These are phyloP conservation scores for Cercospora berteroae DNA, from an alignment of 2,329 filamentous ascomycete genomes.

Conservation along the genomic window DNA sequence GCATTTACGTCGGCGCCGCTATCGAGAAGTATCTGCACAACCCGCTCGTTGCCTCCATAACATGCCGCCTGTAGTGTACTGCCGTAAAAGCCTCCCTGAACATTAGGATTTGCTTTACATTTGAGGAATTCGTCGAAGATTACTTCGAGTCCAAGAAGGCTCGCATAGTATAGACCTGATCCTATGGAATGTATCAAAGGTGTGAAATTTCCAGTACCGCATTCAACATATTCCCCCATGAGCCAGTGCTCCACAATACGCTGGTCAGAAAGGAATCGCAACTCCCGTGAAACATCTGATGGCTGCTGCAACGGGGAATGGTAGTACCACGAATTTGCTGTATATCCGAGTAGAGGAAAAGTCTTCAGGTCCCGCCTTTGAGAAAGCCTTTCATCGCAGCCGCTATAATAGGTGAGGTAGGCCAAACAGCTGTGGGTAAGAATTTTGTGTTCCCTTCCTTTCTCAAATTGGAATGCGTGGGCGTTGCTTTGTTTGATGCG, in stretches of 20 bases:
- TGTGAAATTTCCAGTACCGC: background rate
- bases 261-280: background rate
- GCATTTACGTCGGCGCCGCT: slow-evolving; percentile 23
- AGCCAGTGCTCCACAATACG: background rate
- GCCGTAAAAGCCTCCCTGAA: slow-evolving; percentile 16
- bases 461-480: slow-evolving; percentile 12
- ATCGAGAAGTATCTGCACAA: slow-evolving; percentile 11
- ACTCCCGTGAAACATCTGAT: background rate
- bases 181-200: background rate
- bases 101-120: slow-evolving; percentile 20
- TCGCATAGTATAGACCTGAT: background rate
- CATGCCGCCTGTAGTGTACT: slow-evolving; percentile 21
- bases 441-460: slow-evolving; percentile 4
- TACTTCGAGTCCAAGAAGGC: background rate
- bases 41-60: background rate
- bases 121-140: background rate
- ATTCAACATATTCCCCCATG: background rate
- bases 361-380: background rate
- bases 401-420: slow-evolving; percentile 17
- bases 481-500: slow-evolving; percentile 9
- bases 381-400: background rate
- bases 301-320: slow-evolving; percentile 15
- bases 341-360: slow-evolving; percentile 22
- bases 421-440: slow-evolving; percentile 20
- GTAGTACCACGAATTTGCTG: slow-evolving; percentile 13